Evolutionary conservation across 1,284 basidiomycete genomes (phyloP), one percentile per base, ranked within the genome.

Genomic region (Puccinia triticina): DNA sequence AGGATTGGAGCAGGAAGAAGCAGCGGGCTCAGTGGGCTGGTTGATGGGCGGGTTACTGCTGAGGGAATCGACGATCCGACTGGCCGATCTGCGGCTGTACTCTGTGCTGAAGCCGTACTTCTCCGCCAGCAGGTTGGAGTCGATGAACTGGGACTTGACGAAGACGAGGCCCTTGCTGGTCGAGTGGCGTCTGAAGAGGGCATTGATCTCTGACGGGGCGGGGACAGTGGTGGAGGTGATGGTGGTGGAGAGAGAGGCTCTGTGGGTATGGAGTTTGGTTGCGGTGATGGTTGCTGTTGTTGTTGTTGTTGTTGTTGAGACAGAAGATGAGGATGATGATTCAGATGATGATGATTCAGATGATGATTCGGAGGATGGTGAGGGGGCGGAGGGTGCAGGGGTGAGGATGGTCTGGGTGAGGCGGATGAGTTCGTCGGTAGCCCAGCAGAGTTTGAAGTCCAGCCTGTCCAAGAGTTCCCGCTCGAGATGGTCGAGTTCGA

Each of bases 401-500:
- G 48, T 7, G 5, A 16, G 48, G 48, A 50, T 14, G 16, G 48
- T 14, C 3, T 50, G 14, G 48, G 37, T 34, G 14, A 71, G 26
- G 32, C 29, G 26, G 32, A 83, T 83, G 18, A 84, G 29, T 74
- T 83, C 84, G 4, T 59, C 64, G n/a, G 79, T n/a, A 0, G 29
- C 26, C 71, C 78, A 84, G 23, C 37, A 74, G 11, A 85, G 16
- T 4, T 59, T 34, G 83, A 84, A 85, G 1, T 83, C 83, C 21
- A 85, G 53, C 16, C 82, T 48, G 8, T 69, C 64, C 14, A 85
- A 53, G 0, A 83, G 71, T 66, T 84, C 84, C 11, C 79, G 82
- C 64, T 85, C 84, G 48, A 85, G 61, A 46, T 82, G 55, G 26
- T 76, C 69, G 46, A 85, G 55, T 77, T 85, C 84, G n/a, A 46